Evolutionary conservation across 768 basidiomycete species (phyloP).

Genomic region (Lactarius tabidus): DNA sequence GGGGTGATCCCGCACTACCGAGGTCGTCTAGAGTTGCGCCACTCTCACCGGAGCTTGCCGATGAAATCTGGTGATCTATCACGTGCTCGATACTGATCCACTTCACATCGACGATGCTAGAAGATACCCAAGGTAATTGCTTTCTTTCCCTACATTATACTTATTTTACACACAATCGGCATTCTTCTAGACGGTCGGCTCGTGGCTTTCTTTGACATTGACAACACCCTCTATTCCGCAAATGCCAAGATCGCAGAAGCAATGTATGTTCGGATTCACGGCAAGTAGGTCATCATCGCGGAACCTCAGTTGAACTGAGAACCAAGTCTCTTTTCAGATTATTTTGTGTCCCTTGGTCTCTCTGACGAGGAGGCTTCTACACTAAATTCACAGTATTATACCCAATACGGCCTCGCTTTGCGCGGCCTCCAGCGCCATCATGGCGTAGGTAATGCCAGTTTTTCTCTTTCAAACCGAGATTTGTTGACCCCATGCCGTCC

Average conservation of each 20-base stretch:
- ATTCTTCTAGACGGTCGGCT: conserved; percentile 46
- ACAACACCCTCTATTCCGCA: conserved; percentile 84
- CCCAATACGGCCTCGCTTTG: conserved; percentile 76
- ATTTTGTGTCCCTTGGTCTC: conserved; percentile 70
- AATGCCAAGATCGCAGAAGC: conserved; percentile 68
- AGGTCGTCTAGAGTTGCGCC: conserved; percentile 21
- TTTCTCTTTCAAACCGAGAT: not conserved
- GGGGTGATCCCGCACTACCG: conserved; percentile 26
- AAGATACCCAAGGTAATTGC: conserved; percentile 14
- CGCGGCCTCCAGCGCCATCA: conserved; percentile 76
- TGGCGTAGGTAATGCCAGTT: conserved; percentile 52
- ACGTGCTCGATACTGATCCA: conserved; percentile 2
- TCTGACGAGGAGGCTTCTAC: conserved; percentile 61
- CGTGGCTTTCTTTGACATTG: conserved; percentile 80
- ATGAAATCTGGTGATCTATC: not conserved
- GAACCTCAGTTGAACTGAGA: not conserved
- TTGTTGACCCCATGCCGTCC: conserved; percentile 18
- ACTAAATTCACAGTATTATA: conserved; percentile 71
- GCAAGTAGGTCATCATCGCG: conserved; percentile 35
- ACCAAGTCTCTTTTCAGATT: conserved; percentile 42
- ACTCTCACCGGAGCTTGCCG: conserved; percentile 19
- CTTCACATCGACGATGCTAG: conserved; percentile 8
- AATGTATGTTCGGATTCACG: conserved; percentile 78
- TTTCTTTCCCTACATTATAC: not conserved
- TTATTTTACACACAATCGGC: not conserved